A percentile compares a stretch with the other conserved stretches of the same genome.
phyloP scores from a whole-genome alignment of 805 yeast species.

The Teunomyces cretensis region DNA sequence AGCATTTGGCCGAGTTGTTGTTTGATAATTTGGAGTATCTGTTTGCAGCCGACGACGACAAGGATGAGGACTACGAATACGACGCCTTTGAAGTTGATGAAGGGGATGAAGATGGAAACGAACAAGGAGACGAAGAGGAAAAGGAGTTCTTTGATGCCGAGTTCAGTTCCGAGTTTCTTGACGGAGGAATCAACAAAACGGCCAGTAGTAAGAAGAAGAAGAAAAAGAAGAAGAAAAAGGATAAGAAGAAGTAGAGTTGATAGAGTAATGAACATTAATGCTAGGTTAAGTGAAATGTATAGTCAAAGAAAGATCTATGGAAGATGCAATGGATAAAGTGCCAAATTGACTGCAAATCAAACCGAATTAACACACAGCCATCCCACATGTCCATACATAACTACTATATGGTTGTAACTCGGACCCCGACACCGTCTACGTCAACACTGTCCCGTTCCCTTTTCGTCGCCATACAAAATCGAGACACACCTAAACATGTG shows the following conservation, averaged over 20 bases:
- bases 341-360: too few relatives aligned
- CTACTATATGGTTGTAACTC: neutral
- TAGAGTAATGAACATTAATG: conserved; percentile 7
- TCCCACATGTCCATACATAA: too few relatives aligned
- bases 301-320: too few relatives aligned
- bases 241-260: conserved; percentile 28
- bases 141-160: conserved; percentile 20
- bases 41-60: neutral
- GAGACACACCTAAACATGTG: too few relatives aligned
- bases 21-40: conserved; percentile 25
- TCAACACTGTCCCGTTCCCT: too few relatives aligned
- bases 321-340: too few relatives aligned
- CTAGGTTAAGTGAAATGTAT: too few relatives aligned
- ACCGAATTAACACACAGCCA: too few relatives aligned
- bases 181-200: conserved; percentile 24
- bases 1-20: conserved; percentile 26
- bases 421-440: too few relatives aligned
- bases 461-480: too few relatives aligned
- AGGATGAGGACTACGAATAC: too few relatives aligned
- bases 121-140: conserved; percentile 6
- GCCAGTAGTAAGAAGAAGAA: conserved; percentile 6
- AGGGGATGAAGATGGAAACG: conserved; percentile 8
- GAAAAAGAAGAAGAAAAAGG: conserved; percentile 27
- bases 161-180: conserved; percentile 29
- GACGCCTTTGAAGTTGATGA: conserved; percentile 10